Conservation (phyloP, 345 rosid species). For the Brassica nigra region DNA sequence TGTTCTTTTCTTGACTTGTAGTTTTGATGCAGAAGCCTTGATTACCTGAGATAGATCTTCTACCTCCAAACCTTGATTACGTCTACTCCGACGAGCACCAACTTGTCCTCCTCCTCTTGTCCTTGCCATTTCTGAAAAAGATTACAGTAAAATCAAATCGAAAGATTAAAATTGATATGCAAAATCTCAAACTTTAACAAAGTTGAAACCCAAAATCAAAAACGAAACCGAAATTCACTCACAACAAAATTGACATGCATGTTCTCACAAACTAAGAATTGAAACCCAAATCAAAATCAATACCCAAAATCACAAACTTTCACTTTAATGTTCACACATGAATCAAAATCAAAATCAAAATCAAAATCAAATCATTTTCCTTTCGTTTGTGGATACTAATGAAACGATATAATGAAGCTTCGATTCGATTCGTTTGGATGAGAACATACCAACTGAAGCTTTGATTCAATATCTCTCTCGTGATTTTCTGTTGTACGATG, state of each 20-base stretch:
- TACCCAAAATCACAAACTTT: background rate
- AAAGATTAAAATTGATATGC: background rate
- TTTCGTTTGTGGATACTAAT: too few relatives aligned
- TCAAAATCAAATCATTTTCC: background rate
- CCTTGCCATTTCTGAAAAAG: conserved; percentile 3
- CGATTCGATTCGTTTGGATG: background rate
- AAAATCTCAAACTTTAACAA: background rate
- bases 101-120: conserved; percentile 19
- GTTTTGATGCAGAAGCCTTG: background rate
- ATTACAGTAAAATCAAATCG: background rate
- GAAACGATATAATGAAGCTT: background rate
- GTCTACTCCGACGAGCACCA: conserved; percentile 10
- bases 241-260: background rate
- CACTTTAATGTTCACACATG: background rate
- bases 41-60: background rate
- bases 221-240: background rate
- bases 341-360: background rate
- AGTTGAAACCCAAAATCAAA: background rate
- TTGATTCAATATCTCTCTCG: background rate
- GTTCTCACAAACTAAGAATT: background rate
- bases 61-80: conserved; percentile 8
- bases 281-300: background rate
- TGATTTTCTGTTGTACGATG: background rate
- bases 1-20: background rate
- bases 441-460: background rate